A percentile compares a stretch with the other conserved stretches of the same genome.
Conservation (phyloP, 441 rosid species). For the Gossypium aridum region DNA sequence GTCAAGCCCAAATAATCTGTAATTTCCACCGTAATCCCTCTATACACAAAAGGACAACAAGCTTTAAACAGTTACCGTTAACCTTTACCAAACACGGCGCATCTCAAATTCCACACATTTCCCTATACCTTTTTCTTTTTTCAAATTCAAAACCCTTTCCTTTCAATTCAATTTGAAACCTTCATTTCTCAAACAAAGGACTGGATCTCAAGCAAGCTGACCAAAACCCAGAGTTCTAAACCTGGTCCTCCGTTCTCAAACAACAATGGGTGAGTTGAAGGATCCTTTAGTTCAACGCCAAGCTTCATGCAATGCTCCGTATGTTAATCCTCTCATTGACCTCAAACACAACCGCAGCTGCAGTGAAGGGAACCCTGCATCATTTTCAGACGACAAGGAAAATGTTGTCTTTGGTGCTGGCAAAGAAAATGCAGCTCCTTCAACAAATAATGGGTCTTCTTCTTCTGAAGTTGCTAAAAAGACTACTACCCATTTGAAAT, state of each 20-base stretch:
- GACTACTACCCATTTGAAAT: conserved; percentile 25
- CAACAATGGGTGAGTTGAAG: conserved; percentile 21
- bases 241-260: not conserved
- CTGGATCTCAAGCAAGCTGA: conserved; percentile 1
- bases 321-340: conserved; percentile 32
- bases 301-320: conserved; percentile 31
- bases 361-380: conserved; percentile 31
- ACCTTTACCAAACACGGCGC: conserved; percentile 4
- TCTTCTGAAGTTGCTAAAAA: conserved; percentile 10
- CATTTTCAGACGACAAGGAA: conserved; percentile 38
- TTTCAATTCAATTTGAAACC: not conserved
- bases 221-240: not conserved
- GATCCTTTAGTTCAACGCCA: conserved; percentile 22
- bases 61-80: conserved; percentile 17
- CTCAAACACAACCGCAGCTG: conserved; percentile 35
- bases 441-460: conserved; percentile 16
- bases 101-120: conserved; percentile 18
- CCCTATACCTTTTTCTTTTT: conserved; percentile 29
- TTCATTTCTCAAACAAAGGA: not conserved
- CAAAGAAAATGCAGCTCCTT: conserved; percentile 39
- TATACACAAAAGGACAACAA: not conserved
- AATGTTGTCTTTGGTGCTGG: conserved; percentile 25
- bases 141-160: conserved; percentile 31
- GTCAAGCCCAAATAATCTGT: not conserved
- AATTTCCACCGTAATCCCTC: not conserved